phyloP scores from a whole-genome alignment of 140 eudicot genomes.

The Flaveria floridana region DNA sequence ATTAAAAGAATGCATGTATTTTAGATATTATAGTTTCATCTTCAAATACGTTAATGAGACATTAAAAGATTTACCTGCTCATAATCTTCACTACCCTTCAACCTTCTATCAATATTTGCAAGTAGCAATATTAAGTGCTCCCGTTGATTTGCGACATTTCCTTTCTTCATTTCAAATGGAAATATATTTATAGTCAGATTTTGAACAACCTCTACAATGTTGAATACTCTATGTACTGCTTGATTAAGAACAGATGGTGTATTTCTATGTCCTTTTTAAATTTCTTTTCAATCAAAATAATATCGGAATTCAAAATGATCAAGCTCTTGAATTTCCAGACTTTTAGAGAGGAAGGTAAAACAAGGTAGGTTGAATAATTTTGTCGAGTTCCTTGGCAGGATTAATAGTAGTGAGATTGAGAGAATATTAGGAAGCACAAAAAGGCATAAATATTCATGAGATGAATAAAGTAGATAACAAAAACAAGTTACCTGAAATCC shows the following conservation, averaged over 20 bases:
- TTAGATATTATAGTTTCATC: not conserved
- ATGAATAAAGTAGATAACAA: slow-evolving; percentile 16
- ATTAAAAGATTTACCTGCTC: slow-evolving; percentile 48
- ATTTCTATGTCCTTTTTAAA: not conserved
- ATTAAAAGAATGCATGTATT: not conserved
- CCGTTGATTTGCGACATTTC: slow-evolving; percentile 96
- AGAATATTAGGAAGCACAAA: slow-evolving; percentile 13
- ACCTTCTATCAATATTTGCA: slow-evolving; percentile 87
- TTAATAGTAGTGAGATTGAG: slow-evolving; percentile 16
- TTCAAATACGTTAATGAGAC: slow-evolving; percentile 5
- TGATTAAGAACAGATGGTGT: not conserved
- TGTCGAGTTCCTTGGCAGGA: slow-evolving; percentile 14
- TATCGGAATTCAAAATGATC: slow-evolving; percentile 18
- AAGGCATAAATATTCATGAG: slow-evolving; percentile 4
- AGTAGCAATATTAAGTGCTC: slow-evolving; percentile 89
- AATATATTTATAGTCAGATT: slow-evolving; percentile 17
- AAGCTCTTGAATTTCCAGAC: slow-evolving; percentile 13
- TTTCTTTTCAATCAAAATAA: not conserved
- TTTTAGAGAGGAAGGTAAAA: slow-evolving; percentile 9
- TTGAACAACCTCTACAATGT: slow-evolving; percentile 12
- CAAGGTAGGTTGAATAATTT: slow-evolving; percentile 15
- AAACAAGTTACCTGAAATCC: slow-evolving; percentile 78
- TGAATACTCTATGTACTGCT: slow-evolving; percentile 5
- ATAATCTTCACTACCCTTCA: slow-evolving; percentile 47
- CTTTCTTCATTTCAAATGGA: slow-evolving; percentile 62